Base-by-base conservation (phyloP, 768 basidiomycete species). In the Suillus subluteus region DNA sequence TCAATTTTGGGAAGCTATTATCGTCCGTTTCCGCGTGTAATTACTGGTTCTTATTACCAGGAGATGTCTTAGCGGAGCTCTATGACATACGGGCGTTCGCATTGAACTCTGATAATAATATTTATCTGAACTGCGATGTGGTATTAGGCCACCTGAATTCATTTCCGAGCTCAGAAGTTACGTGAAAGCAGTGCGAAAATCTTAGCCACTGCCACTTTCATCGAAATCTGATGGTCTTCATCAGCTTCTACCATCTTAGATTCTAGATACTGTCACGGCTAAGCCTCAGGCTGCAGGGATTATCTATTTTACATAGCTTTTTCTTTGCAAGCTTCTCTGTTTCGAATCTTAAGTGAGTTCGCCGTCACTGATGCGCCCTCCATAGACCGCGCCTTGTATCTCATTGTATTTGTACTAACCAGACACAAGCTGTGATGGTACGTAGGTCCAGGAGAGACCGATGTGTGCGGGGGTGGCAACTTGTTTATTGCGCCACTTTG, bases 111-210 rank as follows among this genome's bases (percentile, higher is more conserved):
- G 9, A 56, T 9, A 13, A 56, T 21, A 21, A 30, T 5, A 54
- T 54, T 54, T 16, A 35, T n/a, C 6, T n/a, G 32, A 21, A 6
- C 21, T 35, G 55, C 55, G 21, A n/a, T 55, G 55, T 4, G 37
- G 12, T 56, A 13, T 13, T 6, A 32, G 21, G 32, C 55, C 54
- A 9, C 54, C 9, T 26, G 26, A 26, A 37, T 56, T 56, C 55
- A 37, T 56, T 37, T 56, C 55, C 55, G 21, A 37, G 32, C 55
- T n/a, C 55, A 37, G 12, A 37, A 37, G 32, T 56, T n/a, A 56
- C 55, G 55, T 37, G 55, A 56, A n/a, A 13, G 21, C 21, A 32
- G 32, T 56, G 32, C 35, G 55, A 56, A n/a, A 56, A 56, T 56
- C 55, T n/a, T 13, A 21, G n/a, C 12, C 55, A 56, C 55, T 1